Conservation (phyloP, 441 rosid genomes). For the Monsonia emarginata region DNA sequence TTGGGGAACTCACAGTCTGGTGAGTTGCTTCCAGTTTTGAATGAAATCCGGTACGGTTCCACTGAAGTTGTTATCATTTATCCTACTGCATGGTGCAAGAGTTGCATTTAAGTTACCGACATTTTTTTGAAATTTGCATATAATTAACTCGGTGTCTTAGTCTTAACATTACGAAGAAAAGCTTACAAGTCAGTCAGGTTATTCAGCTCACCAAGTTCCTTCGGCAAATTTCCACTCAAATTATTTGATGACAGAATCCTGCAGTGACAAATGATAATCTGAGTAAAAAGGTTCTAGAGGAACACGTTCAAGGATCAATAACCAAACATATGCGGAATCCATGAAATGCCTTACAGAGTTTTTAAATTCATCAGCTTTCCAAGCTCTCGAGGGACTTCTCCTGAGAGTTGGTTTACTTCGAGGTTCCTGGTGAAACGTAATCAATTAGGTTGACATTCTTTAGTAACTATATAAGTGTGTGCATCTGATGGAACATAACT, state of each 20-base stretch:
- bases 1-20: slow-evolving; percentile 39
- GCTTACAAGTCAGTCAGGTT: slow-evolving; percentile 60
- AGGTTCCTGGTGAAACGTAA: slow-evolving; percentile 37
- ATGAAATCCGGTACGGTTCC: slow-evolving; percentile 41
- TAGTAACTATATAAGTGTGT: not conserved
- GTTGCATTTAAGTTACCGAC: not conserved
- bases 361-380: slow-evolving; percentile 51
- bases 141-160: not conserved
- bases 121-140: not conserved
- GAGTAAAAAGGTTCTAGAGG: not conserved
- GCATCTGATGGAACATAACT: not conserved
- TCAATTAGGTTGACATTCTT: not conserved
- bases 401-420: slow-evolving; percentile 64
- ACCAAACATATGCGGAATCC: slow-evolving; percentile 11
- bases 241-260: slow-evolving; percentile 68
- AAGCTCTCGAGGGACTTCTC: slow-evolving; percentile 54
- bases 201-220: slow-evolving; percentile 34
- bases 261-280: slow-evolving; percentile 16
- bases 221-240: slow-evolving; percentile 56
- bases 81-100: slow-evolving; percentile 35
- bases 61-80: slow-evolving; percentile 44
- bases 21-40: slow-evolving; percentile 36
- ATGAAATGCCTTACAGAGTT: slow-evolving; percentile 37
- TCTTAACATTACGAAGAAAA: not conserved
- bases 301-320: slow-evolving; percentile 5